Conservation (phyloP, 306 rosid genomes). For the Astragalus glycyphyllos region DNA sequence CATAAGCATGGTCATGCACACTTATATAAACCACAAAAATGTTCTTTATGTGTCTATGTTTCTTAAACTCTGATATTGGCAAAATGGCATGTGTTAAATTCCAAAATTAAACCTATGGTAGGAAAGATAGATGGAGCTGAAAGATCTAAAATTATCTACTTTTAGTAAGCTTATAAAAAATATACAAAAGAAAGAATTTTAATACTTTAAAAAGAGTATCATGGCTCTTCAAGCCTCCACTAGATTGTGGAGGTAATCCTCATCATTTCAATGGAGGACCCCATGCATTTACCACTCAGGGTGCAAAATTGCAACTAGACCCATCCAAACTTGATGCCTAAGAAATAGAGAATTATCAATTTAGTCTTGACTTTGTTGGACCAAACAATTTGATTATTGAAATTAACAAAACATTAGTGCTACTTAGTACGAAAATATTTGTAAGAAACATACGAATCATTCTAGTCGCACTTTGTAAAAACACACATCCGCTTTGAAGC, state of each 20-base stretch:
- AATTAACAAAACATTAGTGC: slow-evolving; percentile 17
- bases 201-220: slow-evolving; percentile 44
- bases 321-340: too few relatives aligned
- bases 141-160: slow-evolving; percentile 30
- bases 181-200: slow-evolving; percentile 29
- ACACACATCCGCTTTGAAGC: too few relatives aligned
- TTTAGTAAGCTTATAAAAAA: slow-evolving; percentile 36
- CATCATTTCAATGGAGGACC: slow-evolving; percentile 72
- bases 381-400: not conserved
- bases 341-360: too few relatives aligned
- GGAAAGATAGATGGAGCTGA: slow-evolving; percentile 31
- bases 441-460: too few relatives aligned
- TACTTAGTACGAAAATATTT: too few relatives aligned
- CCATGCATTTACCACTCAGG: slow-evolving; percentile 66
- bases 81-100: slow-evolving; percentile 16
- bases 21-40: slow-evolving; percentile 1
- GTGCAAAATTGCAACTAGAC: slow-evolving; percentile 61
- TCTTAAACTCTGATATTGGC: slow-evolving; percentile 5
- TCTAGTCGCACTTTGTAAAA: too few relatives aligned
- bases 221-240: slow-evolving; percentile 61
- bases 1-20: not conserved
- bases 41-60: not conserved
- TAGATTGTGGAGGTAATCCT: slow-evolving; percentile 55
- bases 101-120: slow-evolving; percentile 14
- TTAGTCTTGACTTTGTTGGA: too few relatives aligned